These are phyloP conservation scores for Pyropia haitanensis DNA, from an alignment of 23 red algal genomes.

Conservation along the genomic window DNA sequence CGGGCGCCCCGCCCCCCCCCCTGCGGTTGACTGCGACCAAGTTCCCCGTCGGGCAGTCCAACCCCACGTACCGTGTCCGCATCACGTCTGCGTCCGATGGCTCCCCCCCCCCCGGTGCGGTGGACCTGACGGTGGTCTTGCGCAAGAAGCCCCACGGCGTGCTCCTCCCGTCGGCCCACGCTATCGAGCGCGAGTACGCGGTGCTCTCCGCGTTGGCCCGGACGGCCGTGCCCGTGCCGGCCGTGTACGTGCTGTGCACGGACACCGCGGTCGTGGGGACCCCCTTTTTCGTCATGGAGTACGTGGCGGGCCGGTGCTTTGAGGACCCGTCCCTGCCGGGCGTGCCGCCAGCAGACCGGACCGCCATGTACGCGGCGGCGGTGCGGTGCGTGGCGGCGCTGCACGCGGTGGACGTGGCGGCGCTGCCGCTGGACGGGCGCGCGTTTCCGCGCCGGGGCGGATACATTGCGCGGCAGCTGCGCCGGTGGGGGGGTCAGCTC, in stretches of 20 bases:
- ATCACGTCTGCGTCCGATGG: neutral
- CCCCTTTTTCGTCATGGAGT: constrained; percentile 79
- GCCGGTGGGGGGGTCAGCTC: constrained; percentile 57
- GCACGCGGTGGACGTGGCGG: constrained; percentile 31
- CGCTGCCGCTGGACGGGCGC: constrained; percentile 6
- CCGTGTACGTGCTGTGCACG: constrained; percentile 52
- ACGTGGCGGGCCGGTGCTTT: constrained; percentile 67
- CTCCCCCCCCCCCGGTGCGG: neutral
- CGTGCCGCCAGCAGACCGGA: constrained; percentile 15
- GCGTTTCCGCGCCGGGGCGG: constrained; percentile 9
- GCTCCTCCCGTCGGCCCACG: constrained; percentile 70
- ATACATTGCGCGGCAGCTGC: constrained; percentile 57
- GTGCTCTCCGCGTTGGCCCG: constrained; percentile 29
- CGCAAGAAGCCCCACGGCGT: constrained; percentile 44
- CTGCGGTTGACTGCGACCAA: constrained; percentile 8
- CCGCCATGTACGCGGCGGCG: constrained; percentile 30
- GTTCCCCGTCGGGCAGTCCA: constrained; percentile 76
- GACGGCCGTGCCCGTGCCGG: constrained; percentile 69
- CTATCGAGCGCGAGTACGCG: constrained; percentile 67
- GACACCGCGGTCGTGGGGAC: constrained; percentile 41
- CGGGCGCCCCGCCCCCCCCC: no score
- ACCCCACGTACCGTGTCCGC: constrained; percentile 61
- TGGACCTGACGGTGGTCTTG: constrained; percentile 36
- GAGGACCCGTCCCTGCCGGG: constrained; percentile 42
- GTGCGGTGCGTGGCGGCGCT: constrained; percentile 29